Conservation (phyloP, 768 basidiomycete genomes). For the Collybiopsis luxurians region DNA sequence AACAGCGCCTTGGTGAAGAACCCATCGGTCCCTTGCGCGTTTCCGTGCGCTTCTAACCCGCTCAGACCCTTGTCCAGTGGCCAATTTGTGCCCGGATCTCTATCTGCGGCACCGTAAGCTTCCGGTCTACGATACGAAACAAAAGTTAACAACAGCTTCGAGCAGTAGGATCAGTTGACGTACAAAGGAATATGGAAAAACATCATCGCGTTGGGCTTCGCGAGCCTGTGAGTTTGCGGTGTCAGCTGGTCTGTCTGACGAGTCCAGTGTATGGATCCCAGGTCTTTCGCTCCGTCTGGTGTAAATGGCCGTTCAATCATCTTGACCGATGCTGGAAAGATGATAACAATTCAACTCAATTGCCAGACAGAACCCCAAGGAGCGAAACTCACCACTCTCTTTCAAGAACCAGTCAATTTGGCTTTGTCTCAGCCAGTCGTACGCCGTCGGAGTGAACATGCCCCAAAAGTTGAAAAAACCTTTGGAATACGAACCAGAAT, state of each 20-base stretch:
- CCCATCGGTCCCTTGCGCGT: slow-evolving; percentile 69
- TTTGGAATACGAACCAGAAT: slow-evolving; percentile 76
- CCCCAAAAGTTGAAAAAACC: slow-evolving; percentile 61
- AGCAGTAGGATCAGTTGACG: no score
- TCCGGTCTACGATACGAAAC: slow-evolving; percentile 52
- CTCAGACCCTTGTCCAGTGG: slow-evolving; percentile 68
- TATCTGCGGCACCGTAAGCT: slow-evolving; percentile 69
- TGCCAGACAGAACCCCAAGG: not conserved
- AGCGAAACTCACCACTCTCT: slow-evolving; percentile 53
- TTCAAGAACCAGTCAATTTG: slow-evolving; percentile 93
- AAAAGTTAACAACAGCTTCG: not conserved
- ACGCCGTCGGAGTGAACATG: slow-evolving; percentile 66
- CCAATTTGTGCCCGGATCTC: slow-evolving; percentile 53
- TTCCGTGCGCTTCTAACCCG: slow-evolving; percentile 56
- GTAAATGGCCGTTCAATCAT: slow-evolving; percentile 81
- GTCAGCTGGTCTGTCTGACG: slow-evolving; percentile 61
- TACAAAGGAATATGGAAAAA: slow-evolving; percentile 98
- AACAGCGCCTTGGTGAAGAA: slow-evolving; percentile 85
- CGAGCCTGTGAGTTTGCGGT: slow-evolving; percentile 54
- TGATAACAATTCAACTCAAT: not conserved
- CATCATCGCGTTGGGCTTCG: slow-evolving; percentile 95
- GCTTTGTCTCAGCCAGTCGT: slow-evolving; percentile 81
- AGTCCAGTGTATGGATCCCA: slow-evolving; percentile 60
- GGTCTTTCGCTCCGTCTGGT: slow-evolving; percentile 71
- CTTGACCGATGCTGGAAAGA: slow-evolving; percentile 49